Base-by-base conservation (phyloP, 371 early-diverging fungal species). In the Funneliformis caledonium region DNA sequence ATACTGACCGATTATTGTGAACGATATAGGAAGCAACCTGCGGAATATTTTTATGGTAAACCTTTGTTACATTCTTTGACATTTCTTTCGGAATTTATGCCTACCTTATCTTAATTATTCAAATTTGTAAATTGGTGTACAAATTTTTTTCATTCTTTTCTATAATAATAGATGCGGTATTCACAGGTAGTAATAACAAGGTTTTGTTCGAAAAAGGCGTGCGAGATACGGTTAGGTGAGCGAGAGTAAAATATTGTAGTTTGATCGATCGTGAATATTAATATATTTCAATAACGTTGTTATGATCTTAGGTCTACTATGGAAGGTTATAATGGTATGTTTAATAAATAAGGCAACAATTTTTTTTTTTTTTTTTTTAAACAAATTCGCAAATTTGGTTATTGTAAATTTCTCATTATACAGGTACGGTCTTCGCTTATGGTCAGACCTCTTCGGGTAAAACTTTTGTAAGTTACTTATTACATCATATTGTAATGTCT, bases 381-480 rank as follows among this genome's bases (percentile, higher is more conserved):
- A 42, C 14, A 45, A 19, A 11, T 19, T 7, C 64, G 1, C 61
- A 42, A 26, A 56, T 67, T 64, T 47, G 67, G 42, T 26, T 43
- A 7, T 19, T 56, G 26, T 26, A 7, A 56, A 56, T 56, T 56
- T 56, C 56, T 56, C 12, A n/a, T 76, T 43, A 76, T 2, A 60
- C 52, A 85, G 85, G 84, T 45, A 83, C 84, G 16, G 83, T 85
- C 81, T 96, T 96, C 89, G 97, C 97, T 4, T 97, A 97, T 83
- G 98, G 98, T n/a, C 98, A 98, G 85, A 99, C 99, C 26, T 94
- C 96, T 0, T 94, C 95, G 69, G 99, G 99, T 60, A 99, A 99
- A 85, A 99, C 99, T 42, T 93, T 86, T 86, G 91, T 89, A 88
- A 82, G 87, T 78, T 48, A 0, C 72, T 48, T 45, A 16, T 47